Base-by-base conservation (phyloP, 805 yeast genomes). In the Yamadazyma philogaea region DNA sequence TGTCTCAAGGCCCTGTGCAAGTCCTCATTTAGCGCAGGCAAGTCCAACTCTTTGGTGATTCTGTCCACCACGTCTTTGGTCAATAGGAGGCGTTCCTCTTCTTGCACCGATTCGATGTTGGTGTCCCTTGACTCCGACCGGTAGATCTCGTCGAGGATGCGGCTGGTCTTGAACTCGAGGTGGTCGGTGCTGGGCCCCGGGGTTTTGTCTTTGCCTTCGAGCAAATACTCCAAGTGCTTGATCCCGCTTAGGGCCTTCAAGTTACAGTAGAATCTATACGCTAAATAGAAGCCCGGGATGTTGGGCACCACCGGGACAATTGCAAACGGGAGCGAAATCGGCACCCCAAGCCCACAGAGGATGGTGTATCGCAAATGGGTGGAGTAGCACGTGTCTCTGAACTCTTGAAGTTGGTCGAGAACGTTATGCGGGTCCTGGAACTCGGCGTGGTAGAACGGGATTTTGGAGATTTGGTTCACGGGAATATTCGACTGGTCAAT, bases 241-340 rank as follows among this genome's bases (percentile, higher is more conserved):
- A 87, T 84, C 0, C 96, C 96, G 32, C 77, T 59, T 47, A 75
- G 68, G 0, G 96, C 96, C 53, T 84, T 84, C 57, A 82, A 73
- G 59, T 91, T 87, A 58, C 96, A 87, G 65, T 88, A 90, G 15
- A 84, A 72, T 47, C 98, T 72, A 58, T 84, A 90, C 2, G 84
- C 72, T 33, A 90, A 63, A 55, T 88, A 91, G 56, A 91, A 84
- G 0, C 96, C 96, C 0, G 98, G 98, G 16, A 90, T 77, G 54
- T 90, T 90, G 16, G 98, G 98, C 3, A 89, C 60, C n/a, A 90
- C 71, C 0, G 98, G 98, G 0, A 91, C 56, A 33, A 88, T 52
- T 0, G 87, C 89, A 33, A 90, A 60, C 2, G 98, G 98, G 2
- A 87, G 52, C 0, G 95, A 80, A 34, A 90, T 49, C 1, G 97